Conservation (phyloP, 192 early-diverging fungal genomes). For the Paraglomus brasilianum region DNA sequence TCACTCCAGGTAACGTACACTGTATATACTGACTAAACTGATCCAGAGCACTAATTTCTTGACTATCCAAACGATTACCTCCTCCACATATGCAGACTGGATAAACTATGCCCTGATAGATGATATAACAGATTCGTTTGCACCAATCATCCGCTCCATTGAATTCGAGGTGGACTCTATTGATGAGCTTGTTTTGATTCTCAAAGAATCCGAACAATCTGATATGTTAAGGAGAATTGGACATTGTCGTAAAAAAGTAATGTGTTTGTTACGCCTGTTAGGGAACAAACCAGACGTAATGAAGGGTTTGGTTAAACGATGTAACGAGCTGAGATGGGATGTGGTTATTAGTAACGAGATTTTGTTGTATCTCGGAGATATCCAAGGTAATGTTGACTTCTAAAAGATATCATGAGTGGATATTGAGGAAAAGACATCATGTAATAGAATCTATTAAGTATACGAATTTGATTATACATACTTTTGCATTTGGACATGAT, state of each 20-base stretch:
- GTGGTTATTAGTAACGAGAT: slow-evolving; percentile 56
- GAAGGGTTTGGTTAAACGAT: slow-evolving; percentile 71
- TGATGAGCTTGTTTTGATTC: slow-evolving; percentile 90
- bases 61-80: not conserved
- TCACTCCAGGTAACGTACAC: slow-evolving; percentile 64
- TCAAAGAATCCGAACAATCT: slow-evolving; percentile 85
- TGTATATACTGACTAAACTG: slow-evolving; percentile 21
- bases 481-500: too few relatives aligned
- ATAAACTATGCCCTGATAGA: slow-evolving; percentile 95
- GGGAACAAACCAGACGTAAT: slow-evolving; percentile 75
- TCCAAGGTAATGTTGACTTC: slow-evolving; percentile 46
- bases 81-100: slow-evolving; percentile 72
- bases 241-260: slow-evolving; percentile 68
- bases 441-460: too few relatives aligned
- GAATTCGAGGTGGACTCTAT: slow-evolving; percentile 95
- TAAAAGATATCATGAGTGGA: too few relatives aligned
- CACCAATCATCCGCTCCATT: slow-evolving; percentile 79
- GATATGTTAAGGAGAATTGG: slow-evolving; percentile 80
- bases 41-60: not conserved
- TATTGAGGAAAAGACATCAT: not conserved
- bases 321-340: slow-evolving; percentile 46
- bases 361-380: slow-evolving; percentile 74
- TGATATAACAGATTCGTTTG: slow-evolving; percentile 91
- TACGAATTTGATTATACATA: too few relatives aligned
- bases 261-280: slow-evolving; percentile 66